Conservation (phyloP, 2,329 filamentous ascomycete species). For the Alternaria consortialis region DNA sequence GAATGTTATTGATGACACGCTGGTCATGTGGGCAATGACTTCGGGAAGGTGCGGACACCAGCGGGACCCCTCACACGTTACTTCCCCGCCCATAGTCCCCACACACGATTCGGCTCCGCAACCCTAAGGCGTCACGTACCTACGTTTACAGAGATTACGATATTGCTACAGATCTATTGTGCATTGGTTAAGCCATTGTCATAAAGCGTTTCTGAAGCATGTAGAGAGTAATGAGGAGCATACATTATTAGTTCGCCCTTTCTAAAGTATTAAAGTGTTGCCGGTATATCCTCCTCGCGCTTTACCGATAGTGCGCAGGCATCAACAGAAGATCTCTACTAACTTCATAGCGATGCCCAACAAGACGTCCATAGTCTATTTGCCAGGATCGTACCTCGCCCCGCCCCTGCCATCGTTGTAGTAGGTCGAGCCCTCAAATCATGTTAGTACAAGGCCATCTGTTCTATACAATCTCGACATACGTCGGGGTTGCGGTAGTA, state of each 20-base stretch:
- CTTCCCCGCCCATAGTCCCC: not conserved
- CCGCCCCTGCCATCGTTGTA: conserved; percentile 48
- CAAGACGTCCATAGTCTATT: conserved; percentile 17
- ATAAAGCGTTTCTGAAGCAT: not conserved
- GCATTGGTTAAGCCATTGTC: not conserved
- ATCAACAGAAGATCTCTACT: not conserved
- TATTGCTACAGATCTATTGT: not conserved
- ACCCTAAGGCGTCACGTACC: not conserved
- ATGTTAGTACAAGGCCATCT: not conserved
- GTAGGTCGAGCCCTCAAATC: conserved; percentile 45
- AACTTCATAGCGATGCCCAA: not conserved
- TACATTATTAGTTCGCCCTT: not conserved
- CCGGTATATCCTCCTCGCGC: not conserved
- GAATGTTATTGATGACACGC: not conserved
- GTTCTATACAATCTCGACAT: not conserved
- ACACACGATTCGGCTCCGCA: not conserved
- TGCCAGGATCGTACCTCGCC: conserved; percentile 40
- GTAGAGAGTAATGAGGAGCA: not conserved
- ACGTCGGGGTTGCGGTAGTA: conserved; percentile 50
- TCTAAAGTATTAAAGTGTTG: not conserved
- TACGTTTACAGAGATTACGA: not conserved
- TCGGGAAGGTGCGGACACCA: not conserved
- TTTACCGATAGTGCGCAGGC: not conserved
- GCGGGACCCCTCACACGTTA: not conserved
- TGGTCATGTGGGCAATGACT: not conserved